A percentile compares a stretch with the other conserved stretches of the same genome.
Evolutionary conservation across 495 filamentous ascomycete species (phyloP).

Genomic region (Filosporella fistucella): DNA sequence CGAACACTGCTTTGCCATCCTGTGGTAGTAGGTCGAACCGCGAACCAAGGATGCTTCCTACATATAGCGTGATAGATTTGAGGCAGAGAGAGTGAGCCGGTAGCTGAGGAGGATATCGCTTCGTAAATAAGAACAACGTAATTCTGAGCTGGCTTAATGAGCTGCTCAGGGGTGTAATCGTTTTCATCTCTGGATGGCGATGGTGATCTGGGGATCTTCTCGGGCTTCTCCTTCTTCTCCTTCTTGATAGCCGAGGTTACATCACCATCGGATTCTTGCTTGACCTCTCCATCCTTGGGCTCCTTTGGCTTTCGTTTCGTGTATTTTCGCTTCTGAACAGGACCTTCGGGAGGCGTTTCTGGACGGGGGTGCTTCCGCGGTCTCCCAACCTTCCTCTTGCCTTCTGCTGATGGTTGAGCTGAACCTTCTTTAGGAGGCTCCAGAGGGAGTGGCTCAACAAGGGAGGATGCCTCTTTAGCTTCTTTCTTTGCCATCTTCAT

Average conservation of each 20-base stretch:
- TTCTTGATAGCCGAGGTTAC: slow-evolving; percentile 45
- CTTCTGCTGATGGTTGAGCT: slow-evolving; percentile 33
- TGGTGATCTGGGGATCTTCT: slow-evolving; percentile 61
- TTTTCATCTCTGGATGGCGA: slow-evolving; percentile 69
- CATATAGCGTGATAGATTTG: slow-evolving; percentile 91
- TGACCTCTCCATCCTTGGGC: slow-evolving; percentile 46
- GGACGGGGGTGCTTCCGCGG: slow-evolving; percentile 48
- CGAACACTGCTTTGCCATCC: slow-evolving; percentile 98
- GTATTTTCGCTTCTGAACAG: slow-evolving; percentile 72
- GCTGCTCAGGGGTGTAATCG: slow-evolving; percentile 78
- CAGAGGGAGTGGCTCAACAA: slow-evolving; percentile 26
- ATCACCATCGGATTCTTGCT: slow-evolving; percentile 35
- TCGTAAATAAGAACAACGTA: slow-evolving; percentile 92
- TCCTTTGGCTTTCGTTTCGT: slow-evolving; percentile 67
- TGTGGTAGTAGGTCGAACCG: slow-evolving; percentile 71
- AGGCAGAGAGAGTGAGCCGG: slow-evolving; percentile 73
- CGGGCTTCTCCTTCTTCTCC: slow-evolving; percentile 53
- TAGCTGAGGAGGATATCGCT: slow-evolving; percentile 67
- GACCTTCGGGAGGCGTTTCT: slow-evolving; percentile 50
- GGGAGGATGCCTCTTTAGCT: slow-evolving; percentile 32
- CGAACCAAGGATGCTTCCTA: slow-evolving; percentile 85
- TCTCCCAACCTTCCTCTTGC: slow-evolving; percentile 58
- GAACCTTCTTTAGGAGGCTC: background rate
- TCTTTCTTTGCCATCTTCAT: slow-evolving; percentile 47
- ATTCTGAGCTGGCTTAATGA: slow-evolving; percentile 78